phyloP scores from a whole-genome alignment of 345 rosid genomes.

The rapeseed (Brassica napus) region DNA sequence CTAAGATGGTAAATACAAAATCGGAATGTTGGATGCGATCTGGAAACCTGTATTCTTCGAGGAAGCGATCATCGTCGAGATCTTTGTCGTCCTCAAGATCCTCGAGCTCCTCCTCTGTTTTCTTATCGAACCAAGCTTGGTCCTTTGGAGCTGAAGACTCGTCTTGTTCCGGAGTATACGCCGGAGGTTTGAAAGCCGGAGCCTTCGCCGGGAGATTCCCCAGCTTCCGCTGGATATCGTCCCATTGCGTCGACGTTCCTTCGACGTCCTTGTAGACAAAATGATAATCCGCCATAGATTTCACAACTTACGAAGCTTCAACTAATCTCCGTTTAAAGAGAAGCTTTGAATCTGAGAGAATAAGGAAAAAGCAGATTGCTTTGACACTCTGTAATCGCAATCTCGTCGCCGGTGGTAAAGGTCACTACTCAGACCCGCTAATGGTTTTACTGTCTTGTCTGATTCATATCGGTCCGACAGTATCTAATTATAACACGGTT shows the following conservation, averaged over 20 bases:
- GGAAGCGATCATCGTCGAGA: slow-evolving; percentile 90
- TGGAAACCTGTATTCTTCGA: slow-evolving; percentile 76
- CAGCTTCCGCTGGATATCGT: slow-evolving; percentile 91
- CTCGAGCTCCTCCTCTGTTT: slow-evolving; percentile 83
- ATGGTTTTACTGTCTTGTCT: neutral
- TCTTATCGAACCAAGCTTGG: slow-evolving; percentile 69
- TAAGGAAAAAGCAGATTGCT: slow-evolving; percentile 12
- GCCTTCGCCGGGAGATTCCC: slow-evolving; percentile 85
- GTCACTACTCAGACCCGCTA: neutral
- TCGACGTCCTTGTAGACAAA: slow-evolving; percentile 92
- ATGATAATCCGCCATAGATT: slow-evolving; percentile 86
- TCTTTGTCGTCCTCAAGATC: slow-evolving; percentile 72
- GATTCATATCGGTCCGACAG: neutral
- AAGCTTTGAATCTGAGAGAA: slow-evolving; percentile 20
- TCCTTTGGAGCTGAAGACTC: slow-evolving; percentile 69
- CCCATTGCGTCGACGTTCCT: slow-evolving; percentile 99
- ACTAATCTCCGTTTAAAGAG: slow-evolving; percentile 17
- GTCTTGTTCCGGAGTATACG: slow-evolving; percentile 74
- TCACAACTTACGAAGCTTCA: neutral
- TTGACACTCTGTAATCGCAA: slow-evolving; percentile 36
- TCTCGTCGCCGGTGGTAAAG: slow-evolving; percentile 6
- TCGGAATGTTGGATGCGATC: slow-evolving; percentile 14
- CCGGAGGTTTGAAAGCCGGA: slow-evolving; percentile 82
- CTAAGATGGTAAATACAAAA: neutral
- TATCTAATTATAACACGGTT: neutral